A percentile compares a stretch with the other conserved stretches of the same genome.
Conservation (phyloP, 805 yeast species). For the Scheffersomyces amazonensis region DNA sequence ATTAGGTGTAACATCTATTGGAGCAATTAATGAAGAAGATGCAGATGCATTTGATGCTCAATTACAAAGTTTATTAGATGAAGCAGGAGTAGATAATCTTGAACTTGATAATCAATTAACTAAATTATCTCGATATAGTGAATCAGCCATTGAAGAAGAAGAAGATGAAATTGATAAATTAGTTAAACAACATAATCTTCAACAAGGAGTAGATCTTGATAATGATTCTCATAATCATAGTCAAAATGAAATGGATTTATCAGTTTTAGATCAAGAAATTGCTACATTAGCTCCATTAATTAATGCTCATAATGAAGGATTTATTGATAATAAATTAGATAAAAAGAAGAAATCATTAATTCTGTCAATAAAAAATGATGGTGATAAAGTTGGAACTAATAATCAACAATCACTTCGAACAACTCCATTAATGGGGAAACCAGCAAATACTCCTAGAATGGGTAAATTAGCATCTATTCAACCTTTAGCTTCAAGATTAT, state of each 20-base stretch:
- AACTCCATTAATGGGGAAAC: slow-evolving; percentile 31
- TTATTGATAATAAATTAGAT: slow-evolving; percentile 19
- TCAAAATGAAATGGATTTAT: slow-evolving; percentile 17
- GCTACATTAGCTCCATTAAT: slow-evolving; percentile 39
- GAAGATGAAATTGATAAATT: slow-evolving; percentile 37
- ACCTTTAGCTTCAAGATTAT: slow-evolving; percentile 39
- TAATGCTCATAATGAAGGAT: slow-evolving; percentile 31
- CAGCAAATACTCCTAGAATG: slow-evolving; percentile 34
- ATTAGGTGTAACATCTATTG: slow-evolving; percentile 30
- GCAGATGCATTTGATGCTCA: slow-evolving; percentile 29
- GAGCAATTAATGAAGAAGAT: slow-evolving; percentile 23
- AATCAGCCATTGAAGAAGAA: slow-evolving; percentile 28
- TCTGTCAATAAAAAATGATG: slow-evolving; percentile 5
- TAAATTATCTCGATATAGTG: slow-evolving; percentile 15
- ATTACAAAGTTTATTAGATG: slow-evolving; percentile 27
- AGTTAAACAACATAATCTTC: slow-evolving; percentile 32
- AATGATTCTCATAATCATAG: slow-evolving; percentile 11
- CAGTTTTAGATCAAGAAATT: slow-evolving; percentile 37
- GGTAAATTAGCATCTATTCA: slow-evolving; percentile 46
- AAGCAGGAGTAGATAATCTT: slow-evolving; percentile 11
- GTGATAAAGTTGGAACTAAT: slow-evolving; percentile 1
- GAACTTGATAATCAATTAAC: slow-evolving; percentile 10
- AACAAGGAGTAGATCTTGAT: slow-evolving; percentile 28
- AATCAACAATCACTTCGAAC: slow-evolving; percentile 8
- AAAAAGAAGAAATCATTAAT: slow-evolving; percentile 10